Percentiles rank a stretch among this genome's conserved stretches.
phyloP scores from a whole-genome alignment of 306 rosid genomes.

The Dalbergia cochinchinensis region DNA sequence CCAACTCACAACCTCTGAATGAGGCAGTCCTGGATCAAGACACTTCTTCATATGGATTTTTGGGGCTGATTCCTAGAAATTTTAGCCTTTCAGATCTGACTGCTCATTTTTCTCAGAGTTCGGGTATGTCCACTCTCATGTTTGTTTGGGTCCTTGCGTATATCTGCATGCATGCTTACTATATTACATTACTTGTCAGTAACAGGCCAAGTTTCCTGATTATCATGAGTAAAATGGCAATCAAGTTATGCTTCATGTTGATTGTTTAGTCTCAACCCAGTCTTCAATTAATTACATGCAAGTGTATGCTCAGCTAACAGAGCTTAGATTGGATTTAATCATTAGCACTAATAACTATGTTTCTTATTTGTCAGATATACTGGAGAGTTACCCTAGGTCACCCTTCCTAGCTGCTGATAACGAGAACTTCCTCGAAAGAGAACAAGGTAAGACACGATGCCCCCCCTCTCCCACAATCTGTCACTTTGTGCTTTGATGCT shows the following conservation, averaged over 20 bases:
- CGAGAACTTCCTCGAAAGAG: slow-evolving; percentile 75
- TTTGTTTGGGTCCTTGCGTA: slow-evolving; percentile 26
- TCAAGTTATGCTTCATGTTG: slow-evolving; percentile 18
- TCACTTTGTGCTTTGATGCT: slow-evolving; percentile 40
- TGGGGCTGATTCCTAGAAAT: slow-evolving; percentile 80
- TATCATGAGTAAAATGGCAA: slow-evolving; percentile 8
- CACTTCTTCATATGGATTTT: slow-evolving; percentile 69
- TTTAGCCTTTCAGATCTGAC: slow-evolving; percentile 91
- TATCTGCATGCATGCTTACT: slow-evolving; percentile 19
- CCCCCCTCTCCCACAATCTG: slow-evolving; percentile 9
- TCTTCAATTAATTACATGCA: slow-evolving; percentile 2
- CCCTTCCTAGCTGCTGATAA: slow-evolving; percentile 75
- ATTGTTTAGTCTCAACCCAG: slow-evolving; percentile 5
- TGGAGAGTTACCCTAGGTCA: slow-evolving; percentile 81
- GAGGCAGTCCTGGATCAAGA: slow-evolving; percentile 69
- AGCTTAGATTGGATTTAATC: slow-evolving; percentile 8
- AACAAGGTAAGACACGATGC: slow-evolving; percentile 64
- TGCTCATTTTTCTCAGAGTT: slow-evolving; percentile 79
- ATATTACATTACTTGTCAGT: background rate
- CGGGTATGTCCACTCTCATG: slow-evolving; percentile 61
- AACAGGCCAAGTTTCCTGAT: slow-evolving; percentile 7
- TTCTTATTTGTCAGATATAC: slow-evolving; percentile 67
- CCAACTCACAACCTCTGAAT: slow-evolving; percentile 67
- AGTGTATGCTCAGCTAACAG: slow-evolving; percentile 20
- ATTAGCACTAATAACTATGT: slow-evolving; percentile 17